Conservation (phyloP, 108 stramenopile species). For the Skeletonema tropicum region DNA sequence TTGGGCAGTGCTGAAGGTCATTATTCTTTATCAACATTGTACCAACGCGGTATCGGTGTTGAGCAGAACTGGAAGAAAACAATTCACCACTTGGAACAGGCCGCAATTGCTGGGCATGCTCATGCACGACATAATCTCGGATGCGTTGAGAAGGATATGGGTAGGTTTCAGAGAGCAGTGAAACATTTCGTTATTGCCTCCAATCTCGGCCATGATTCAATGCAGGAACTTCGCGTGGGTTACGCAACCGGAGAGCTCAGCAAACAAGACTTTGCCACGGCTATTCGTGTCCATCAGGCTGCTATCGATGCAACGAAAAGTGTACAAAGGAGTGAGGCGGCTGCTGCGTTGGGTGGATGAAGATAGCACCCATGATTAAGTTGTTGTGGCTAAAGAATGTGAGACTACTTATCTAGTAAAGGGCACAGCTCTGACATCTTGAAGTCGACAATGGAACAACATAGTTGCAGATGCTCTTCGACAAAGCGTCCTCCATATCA, state of each 20-base stretch:
- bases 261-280: constrained; percentile 3
- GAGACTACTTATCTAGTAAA: too few species aligned
- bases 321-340: neutral
- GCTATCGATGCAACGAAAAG: constrained; percentile 9
- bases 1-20: constrained; percentile 1
- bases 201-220: neutral
- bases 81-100: neutral
- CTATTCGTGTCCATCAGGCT: neutral
- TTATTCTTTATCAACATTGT: neutral
- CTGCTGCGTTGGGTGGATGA: too few species aligned
- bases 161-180: neutral
- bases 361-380: too few species aligned
- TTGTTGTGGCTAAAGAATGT: too few species aligned
- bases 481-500: too few species aligned
- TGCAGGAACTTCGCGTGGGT: neutral
- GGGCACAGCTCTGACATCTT: too few species aligned
- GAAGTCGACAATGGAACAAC: too few species aligned
- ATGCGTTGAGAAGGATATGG: neutral
- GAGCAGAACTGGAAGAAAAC: neutral
- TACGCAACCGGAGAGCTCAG: neutral
- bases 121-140: neutral
- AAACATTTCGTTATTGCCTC: constrained; percentile 4
- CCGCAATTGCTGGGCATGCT: neutral
- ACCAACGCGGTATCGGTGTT: neutral
- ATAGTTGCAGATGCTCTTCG: too few species aligned